Evolutionary conservation across 2,329 filamentous ascomycete species (phyloP).

Genomic region (Microcyclosporella mali): DNA sequence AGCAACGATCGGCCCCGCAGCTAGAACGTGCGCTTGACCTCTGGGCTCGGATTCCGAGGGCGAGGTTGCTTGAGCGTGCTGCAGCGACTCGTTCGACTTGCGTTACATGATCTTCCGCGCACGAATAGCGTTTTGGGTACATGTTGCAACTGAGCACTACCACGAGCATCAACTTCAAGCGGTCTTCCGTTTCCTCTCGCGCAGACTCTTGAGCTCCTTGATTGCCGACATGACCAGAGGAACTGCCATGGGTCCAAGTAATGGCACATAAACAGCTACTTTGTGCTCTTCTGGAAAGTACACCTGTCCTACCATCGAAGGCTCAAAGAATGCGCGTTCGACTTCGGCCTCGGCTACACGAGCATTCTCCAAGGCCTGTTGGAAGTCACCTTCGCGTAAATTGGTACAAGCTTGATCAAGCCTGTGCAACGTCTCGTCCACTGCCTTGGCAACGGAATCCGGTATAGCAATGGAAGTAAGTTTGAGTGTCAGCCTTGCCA

Average conservation of each 20-base stretch:
- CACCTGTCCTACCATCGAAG: slow-evolving; percentile 96
- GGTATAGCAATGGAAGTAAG: slow-evolving; percentile 90
- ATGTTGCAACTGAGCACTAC: too few relatives aligned
- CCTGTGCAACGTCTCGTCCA: slow-evolving; percentile 71
- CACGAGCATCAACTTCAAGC: slow-evolving; percentile 6
- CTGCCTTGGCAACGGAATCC: slow-evolving; percentile 74
- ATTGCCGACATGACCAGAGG: slow-evolving; percentile 77
- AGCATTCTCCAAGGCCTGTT: slow-evolving; percentile 68
- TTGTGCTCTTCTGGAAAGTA: slow-evolving; percentile 99
- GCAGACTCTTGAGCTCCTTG: slow-evolving; percentile 60
- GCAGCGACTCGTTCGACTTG: too few relatives aligned
- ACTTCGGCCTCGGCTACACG: slow-evolving; percentile 81
- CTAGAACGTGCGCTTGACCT: too few relatives aligned
- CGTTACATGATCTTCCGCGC: too few relatives aligned
- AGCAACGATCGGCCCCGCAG: too few relatives aligned
- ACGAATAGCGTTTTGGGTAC: too few relatives aligned
- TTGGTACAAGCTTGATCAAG: slow-evolving; percentile 69
- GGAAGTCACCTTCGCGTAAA: slow-evolving; percentile 56
- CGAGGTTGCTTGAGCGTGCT: not conserved
- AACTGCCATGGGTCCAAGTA: slow-evolving; percentile 85
- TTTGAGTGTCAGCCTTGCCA: slow-evolving; percentile 76
- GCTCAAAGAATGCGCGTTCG: slow-evolving; percentile 94
- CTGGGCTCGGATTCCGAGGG: too few relatives aligned
- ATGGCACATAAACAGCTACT: slow-evolving; percentile 86
- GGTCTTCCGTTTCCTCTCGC: slow-evolving; percentile 15